These are phyloP conservation scores for Ogataea hybrid DNA, from an alignment of 1,139 yeast genomes.

Conservation along the genomic window DNA sequence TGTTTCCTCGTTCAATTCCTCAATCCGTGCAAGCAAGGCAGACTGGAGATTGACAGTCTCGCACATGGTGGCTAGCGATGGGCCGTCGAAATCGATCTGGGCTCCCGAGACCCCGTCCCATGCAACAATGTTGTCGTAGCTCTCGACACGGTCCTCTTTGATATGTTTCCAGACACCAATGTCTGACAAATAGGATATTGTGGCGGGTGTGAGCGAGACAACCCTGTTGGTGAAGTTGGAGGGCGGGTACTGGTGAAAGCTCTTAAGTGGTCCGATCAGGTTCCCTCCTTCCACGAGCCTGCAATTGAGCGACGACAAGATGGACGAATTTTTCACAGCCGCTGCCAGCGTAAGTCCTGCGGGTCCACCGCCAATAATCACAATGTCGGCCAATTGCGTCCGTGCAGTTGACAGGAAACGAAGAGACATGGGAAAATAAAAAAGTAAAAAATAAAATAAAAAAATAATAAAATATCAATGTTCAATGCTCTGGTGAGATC, in stretches of 20 bases:
- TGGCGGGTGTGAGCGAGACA: slow-evolving; percentile 80
- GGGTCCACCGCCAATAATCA: slow-evolving; percentile 96
- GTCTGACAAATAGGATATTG: slow-evolving; percentile 61
- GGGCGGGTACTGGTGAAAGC: slow-evolving; percentile 57
- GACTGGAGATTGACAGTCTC: slow-evolving; percentile 86
- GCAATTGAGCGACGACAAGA: slow-evolving; percentile 58
- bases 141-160: slow-evolving; percentile 65
- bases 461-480: background rate
- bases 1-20: slow-evolving; percentile 42
- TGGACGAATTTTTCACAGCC: slow-evolving; percentile 65
- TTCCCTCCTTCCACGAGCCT: slow-evolving; percentile 73
- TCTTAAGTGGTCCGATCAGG: slow-evolving; percentile 46
- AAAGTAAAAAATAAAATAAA: background rate
- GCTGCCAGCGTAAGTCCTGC: slow-evolving; percentile 90
- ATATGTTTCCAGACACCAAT: slow-evolving; percentile 80
- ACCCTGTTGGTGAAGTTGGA: slow-evolving; percentile 71
- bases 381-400: slow-evolving; percentile 55
- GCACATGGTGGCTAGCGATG: slow-evolving; percentile 76
- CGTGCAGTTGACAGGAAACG: slow-evolving; percentile 33
- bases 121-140: slow-evolving; percentile 78
- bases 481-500: slow-evolving; percentile 1
- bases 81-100: slow-evolving; percentile 67
- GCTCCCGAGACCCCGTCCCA: slow-evolving; percentile 81
- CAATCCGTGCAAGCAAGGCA: slow-evolving; percentile 56
- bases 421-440: slow-evolving; percentile 21